These are phyloP conservation scores for Macrophomina phaseolina DNA, from an alignment of 2,329 filamentous ascomycete species.

Conservation along the genomic window DNA sequence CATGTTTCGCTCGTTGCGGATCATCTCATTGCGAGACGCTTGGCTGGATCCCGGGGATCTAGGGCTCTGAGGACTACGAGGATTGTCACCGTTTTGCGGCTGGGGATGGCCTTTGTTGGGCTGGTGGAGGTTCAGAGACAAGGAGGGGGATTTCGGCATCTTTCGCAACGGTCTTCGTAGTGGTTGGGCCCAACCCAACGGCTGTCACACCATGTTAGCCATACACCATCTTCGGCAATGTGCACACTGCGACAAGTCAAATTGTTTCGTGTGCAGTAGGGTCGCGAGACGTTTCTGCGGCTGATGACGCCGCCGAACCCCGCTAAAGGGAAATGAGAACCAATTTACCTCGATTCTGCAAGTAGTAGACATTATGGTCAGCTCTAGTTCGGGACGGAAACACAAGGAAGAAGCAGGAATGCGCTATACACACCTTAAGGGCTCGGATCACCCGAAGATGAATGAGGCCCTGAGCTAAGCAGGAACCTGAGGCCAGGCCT, in stretches of 20 bases:
- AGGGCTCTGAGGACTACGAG: conserved; percentile 40
- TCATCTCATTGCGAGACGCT: conserved; percentile 26
- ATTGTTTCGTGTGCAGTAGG: conserved; percentile 9
- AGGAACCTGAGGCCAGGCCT: conserved; percentile 25
- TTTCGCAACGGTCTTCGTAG: conserved; percentile 40
- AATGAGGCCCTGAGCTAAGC: conserved; percentile 25
- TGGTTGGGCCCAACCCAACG: conserved; percentile 30
- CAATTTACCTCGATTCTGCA: conserved; percentile 28
- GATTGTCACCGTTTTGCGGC: conserved; percentile 35
- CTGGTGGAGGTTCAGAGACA: conserved; percentile 43
- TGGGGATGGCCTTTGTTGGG: conserved; percentile 34
- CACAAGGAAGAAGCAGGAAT: conserved; percentile 11
- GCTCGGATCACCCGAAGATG: conserved; percentile 25
- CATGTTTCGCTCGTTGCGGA: conserved; percentile 19
- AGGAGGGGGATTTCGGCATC: conserved; percentile 47
- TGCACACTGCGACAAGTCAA: conserved; percentile 24
- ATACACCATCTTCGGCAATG: conserved; percentile 20
- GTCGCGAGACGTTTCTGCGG: conserved; percentile 11
- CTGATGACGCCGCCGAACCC: conserved; percentile 5
- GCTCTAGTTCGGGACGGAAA: conserved; percentile 23
- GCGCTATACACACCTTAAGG: conserved; percentile 27
- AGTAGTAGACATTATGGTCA: conserved; percentile 25
- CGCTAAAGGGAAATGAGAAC: not conserved
- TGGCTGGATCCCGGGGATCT: conserved; percentile 31
- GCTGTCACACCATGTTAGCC: conserved; percentile 27